Evolutionary conservation across 2,329 filamentous ascomycete genomes (phyloP).

Genomic region (Penicillium capsulatum): DNA sequence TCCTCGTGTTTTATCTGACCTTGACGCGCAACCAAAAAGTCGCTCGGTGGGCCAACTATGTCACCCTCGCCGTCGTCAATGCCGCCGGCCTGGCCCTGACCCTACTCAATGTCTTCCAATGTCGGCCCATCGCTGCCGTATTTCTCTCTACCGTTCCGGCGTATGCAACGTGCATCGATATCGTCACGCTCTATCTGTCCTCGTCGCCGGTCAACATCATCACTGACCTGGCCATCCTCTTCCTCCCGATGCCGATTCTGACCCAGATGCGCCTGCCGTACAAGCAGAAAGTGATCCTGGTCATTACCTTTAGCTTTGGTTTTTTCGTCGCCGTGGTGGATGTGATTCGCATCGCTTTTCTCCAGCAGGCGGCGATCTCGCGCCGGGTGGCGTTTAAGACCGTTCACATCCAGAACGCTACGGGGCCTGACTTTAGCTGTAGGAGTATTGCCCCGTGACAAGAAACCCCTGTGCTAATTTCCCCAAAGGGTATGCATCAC

Average conservation of each 20-base stretch:
- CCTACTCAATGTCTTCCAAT: constrained; percentile 84
- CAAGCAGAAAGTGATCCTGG: constrained; percentile 81
- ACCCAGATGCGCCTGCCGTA: constrained; percentile 78
- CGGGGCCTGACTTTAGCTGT: constrained; percentile 53
- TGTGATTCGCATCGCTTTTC: constrained; percentile 82
- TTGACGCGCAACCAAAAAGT: constrained; percentile 74
- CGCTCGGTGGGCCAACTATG: constrained; percentile 77
- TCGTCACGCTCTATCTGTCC: constrained; percentile 61
- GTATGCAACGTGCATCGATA: constrained; percentile 54
- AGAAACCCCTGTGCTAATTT: constrained; percentile 29
- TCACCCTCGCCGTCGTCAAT: constrained; percentile 73
- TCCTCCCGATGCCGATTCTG: constrained; percentile 81
- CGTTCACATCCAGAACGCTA: constrained; percentile 36
- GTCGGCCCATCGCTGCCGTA: constrained; percentile 66
- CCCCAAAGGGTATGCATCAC: constrained; percentile 66
- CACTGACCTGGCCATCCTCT: constrained; percentile 81
- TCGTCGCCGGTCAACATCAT: constrained; percentile 89
- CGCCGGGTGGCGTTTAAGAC: constrained; percentile 24
- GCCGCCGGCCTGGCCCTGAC: constrained; percentile 73
- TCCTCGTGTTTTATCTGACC: constrained; percentile 83
- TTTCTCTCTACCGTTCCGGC: constrained; percentile 52
- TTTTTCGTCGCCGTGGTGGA: constrained; percentile 85
- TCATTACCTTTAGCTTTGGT: constrained; percentile 80
- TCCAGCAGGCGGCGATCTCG: constrained; percentile 64
- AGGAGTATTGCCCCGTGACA: constrained; percentile 7